Conservation (phyloP, 2,329 filamentous ascomycete genomes). For the Aureobasidium uvarum region DNA sequence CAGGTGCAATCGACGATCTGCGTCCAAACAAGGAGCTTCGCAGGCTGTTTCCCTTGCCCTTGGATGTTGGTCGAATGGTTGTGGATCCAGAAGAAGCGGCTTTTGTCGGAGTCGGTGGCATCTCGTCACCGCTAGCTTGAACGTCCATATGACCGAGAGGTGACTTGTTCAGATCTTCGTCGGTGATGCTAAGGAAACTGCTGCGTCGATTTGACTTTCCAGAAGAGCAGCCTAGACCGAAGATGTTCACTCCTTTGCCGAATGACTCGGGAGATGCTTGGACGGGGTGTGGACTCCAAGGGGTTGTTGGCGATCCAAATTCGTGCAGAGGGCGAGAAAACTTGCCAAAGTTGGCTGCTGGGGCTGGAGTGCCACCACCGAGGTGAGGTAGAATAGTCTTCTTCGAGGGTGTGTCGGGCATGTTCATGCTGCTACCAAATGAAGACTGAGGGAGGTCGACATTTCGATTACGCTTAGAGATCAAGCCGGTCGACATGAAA, state of each 20-base stretch:
- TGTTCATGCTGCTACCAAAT: conserved; percentile 59
- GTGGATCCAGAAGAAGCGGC: conserved; percentile 47
- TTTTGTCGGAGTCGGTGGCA: conserved; percentile 95
- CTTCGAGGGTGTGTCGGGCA: conserved; percentile 97
- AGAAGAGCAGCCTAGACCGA: conserved; percentile 48
- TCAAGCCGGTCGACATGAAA: conserved; percentile 90
- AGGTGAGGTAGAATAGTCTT: conserved; percentile 72
- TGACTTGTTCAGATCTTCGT: conserved; percentile 66
- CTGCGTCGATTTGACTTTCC: conserved; percentile 55
- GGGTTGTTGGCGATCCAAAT: conserved; percentile 77
- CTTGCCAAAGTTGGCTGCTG: conserved; percentile 55
- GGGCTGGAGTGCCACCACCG: conserved; percentile 56
- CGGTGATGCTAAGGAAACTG: conserved; percentile 79
- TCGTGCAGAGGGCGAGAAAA: conserved; percentile 65
- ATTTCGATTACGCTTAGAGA: conserved; percentile 86
- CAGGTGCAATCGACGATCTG: conserved; percentile 47
- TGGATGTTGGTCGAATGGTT: conserved; percentile 43
- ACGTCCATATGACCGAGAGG: conserved; percentile 56
- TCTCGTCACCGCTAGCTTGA: conserved; percentile 64
- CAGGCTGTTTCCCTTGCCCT: conserved; percentile 53
- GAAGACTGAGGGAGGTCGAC: conserved; percentile 62
- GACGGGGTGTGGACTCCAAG: conserved; percentile 65
- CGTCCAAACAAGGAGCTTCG: conserved; percentile 52
- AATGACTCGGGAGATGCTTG: conserved; percentile 67
- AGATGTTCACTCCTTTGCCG: conserved; percentile 61